Percentiles rank a stretch among this genome's conserved stretches.
These are phyloP conservation scores for Pseudofabraea citricarpa DNA, from an alignment of 2,329 filamentous ascomycete genomes.

Conservation along the genomic window DNA sequence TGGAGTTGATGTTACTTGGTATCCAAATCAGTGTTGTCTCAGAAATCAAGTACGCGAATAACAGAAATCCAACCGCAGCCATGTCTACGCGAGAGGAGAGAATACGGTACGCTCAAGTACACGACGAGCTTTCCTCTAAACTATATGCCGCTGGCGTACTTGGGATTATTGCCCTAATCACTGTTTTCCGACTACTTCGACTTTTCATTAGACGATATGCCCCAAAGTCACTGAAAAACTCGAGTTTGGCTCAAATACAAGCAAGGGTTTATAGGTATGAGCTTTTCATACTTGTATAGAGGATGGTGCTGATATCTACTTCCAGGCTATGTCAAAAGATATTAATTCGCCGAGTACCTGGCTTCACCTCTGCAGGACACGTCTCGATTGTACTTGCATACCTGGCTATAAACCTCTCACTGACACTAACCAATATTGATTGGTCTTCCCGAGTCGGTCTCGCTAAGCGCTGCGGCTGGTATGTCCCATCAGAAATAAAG, in stretches of 20 bases:
- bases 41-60: background rate
- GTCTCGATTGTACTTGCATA: conserved; percentile 28
- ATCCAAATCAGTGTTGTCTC: background rate
- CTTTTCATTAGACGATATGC: conserved; percentile 14
- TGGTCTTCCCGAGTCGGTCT: conserved; percentile 5
- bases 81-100: background rate
- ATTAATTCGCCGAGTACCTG: conserved; percentile 21
- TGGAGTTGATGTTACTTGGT: too few species aligned
- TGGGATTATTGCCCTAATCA: conserved; percentile 16
- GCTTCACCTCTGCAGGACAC: conserved; percentile 34
- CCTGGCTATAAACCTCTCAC: conserved; percentile 29
- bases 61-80: background rate
- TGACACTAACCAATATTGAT: conserved; percentile 26
- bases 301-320: background rate
- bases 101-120: background rate
- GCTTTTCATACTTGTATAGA: too few species aligned
- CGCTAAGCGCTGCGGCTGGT: conserved; percentile 13
- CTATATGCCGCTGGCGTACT: conserved; percentile 16
- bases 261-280: background rate
- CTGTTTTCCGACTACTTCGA: conserved; percentile 16
- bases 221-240: background rate
- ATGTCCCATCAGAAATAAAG: conserved; percentile 7
- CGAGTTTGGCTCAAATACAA: background rate
- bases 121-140: conserved; percentile 12
- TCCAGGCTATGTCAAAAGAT: conserved; percentile 1